Conservation (phyloP, 306 rosid genomes). For the Malus domestica region DNA sequence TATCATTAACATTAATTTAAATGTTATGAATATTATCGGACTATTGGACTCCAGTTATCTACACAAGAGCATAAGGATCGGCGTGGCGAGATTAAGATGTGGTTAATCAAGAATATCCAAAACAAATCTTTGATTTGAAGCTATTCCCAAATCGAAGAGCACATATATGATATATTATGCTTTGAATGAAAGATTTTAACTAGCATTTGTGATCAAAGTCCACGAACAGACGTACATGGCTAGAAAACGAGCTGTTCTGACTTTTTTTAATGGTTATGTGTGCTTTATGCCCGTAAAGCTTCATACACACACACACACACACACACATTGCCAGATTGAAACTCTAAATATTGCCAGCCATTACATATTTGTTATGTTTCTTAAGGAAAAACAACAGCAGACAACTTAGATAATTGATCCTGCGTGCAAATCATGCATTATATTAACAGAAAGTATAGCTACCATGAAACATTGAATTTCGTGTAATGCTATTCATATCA, state of each 20-base stretch:
- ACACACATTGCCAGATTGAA: background rate
- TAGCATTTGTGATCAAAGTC: background rate
- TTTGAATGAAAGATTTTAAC: slow-evolving; percentile 4
- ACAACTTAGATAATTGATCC: background rate
- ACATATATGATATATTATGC: background rate
- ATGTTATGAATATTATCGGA: too few species aligned
- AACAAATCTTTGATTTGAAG: background rate
- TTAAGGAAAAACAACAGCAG: background rate
- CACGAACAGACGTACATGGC: background rate
- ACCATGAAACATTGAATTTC: background rate
- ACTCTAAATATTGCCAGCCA: background rate
- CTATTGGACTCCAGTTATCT: too few species aligned
- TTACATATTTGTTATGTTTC: background rate
- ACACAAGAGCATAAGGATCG: too few species aligned
- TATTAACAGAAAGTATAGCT: background rate
- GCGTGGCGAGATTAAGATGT: too few species aligned
- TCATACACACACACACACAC: background rate
- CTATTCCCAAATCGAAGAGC: background rate
- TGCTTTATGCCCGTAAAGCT: background rate
- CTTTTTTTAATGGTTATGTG: background rate
- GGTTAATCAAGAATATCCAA: background rate
- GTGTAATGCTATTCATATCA: too few species aligned
- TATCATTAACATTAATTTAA: too few species aligned
- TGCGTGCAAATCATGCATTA: background rate
- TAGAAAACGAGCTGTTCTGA: background rate